Percentiles rank a stretch among this genome's conserved stretches.
Evolutionary conservation across 768 basidiomycete genomes (phyloP).

Genomic region (Psilocybe cubensis): DNA sequence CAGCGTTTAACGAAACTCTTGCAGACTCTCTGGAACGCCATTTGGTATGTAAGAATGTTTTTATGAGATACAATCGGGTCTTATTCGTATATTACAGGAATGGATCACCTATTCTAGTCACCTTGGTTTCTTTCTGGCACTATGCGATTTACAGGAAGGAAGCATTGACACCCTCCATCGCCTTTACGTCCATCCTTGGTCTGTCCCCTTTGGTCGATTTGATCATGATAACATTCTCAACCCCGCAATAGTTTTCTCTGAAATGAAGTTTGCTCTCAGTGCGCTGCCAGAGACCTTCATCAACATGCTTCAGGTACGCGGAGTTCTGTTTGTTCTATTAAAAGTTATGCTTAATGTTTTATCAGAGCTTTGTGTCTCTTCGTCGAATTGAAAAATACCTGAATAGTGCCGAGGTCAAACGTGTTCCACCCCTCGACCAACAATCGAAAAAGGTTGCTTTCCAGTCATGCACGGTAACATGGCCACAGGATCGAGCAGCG

Average conservation of each 20-base stretch:
- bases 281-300: conserved; percentile 92
- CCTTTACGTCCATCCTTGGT: conserved; percentile 76
- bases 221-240: conserved; percentile 40
- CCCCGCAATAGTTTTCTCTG: conserved; percentile 67
- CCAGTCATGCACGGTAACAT: conserved; percentile 86
- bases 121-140: conserved; percentile 67
- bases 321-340: conserved; percentile 31
- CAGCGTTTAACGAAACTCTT: not conserved
- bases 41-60: conserved; percentile 35
- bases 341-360: conserved; percentile 29
- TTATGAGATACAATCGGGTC: conserved; percentile 48
- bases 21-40: conserved; percentile 51
- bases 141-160: conserved; percentile 75
- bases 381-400: conserved; percentile 93
- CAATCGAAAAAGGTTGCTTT: conserved; percentile 69
- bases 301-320: conserved; percentile 76
- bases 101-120: conserved; percentile 70
- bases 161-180: conserved; percentile 78
- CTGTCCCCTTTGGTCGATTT: not conserved
- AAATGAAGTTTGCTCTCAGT: conserved; percentile 87
- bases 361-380: conserved; percentile 77
- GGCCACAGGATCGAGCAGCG: conserved; percentile 73
- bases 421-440: conserved; percentile 15
- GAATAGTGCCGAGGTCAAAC: conserved; percentile 65
- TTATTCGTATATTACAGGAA: conserved; percentile 48